Base-by-base conservation (phyloP, 768 basidiomycete genomes). In the Calocera cornea region DNA sequence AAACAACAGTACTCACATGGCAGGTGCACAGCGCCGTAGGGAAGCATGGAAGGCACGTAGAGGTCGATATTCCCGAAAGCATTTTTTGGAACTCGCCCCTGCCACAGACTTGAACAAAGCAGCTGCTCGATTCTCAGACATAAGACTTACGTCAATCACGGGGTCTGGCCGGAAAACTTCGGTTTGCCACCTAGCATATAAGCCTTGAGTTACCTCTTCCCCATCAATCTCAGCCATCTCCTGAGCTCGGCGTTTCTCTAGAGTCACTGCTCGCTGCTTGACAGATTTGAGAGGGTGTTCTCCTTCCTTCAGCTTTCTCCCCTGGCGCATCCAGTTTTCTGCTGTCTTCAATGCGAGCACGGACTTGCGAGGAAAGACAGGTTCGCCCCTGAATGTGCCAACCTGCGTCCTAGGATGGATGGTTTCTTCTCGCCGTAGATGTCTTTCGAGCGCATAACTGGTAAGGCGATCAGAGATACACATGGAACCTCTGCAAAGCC, bases 31-130 rank as follows among this genome's bases (percentile, higher is more conserved):
- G 85, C 91, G 22, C 97, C 97, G 65, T 75, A 77, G 1, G 97
- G 97, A 34, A 98, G 81, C 97, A 99, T 99, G 2, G 91, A 87
- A 33, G 91, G 88, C 29, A 90, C 91, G 75, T 95, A 99, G 29
- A 99, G 78, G 77, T 99, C 95, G 70, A 99, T 90, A 75, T 97
- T 99, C 19, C 95, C 95, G 75, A 95, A 99, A 70, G 87, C 85
- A 73, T 99, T 99, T 79, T 91, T 95, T 5, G 94, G 94, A 34
- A 99, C 84, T 74, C 84, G 86, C 34, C 95, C 95, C 95, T 98
- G 41, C 12, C 64, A 49, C 38, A 34, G 3, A 34, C 41, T 64
- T 54, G 54, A 34, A 16, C 38, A 17, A 44, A 41, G 19, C 17
- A 60, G 19, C 41, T 19, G 7, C 34, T 3, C 19, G 33, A 24